Percentiles rank a stretch among this genome's conserved stretches.
Conservation (phyloP, 306 rosid genomes). For the Prunus armeniaca region DNA sequence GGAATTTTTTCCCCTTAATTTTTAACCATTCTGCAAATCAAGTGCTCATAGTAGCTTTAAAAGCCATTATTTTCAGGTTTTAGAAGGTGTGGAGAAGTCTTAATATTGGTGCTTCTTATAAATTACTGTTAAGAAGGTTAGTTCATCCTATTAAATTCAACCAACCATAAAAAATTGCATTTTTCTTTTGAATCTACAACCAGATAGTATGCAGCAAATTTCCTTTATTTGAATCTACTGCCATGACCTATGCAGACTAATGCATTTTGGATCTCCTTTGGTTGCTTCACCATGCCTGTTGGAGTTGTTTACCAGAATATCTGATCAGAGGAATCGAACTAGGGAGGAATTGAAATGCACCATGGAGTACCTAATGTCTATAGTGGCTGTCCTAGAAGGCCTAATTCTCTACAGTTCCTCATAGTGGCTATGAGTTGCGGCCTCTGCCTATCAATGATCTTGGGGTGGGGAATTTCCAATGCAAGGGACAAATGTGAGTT, state of each 20-base stretch:
- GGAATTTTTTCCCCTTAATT: background rate
- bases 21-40: no score
- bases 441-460: no score
- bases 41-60: no score
- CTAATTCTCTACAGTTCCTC: no score
- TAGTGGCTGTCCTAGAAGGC: no score
- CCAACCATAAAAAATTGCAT: slow-evolving; percentile 29
- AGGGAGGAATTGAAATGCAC: slow-evolving; percentile 1
- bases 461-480: no score
- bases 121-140: slow-evolving; percentile 38
- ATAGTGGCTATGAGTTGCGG: no score
- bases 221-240: slow-evolving; percentile 51
- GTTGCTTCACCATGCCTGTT: slow-evolving; percentile 68
- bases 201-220: slow-evolving; percentile 39
- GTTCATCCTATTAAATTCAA: slow-evolving; percentile 4
- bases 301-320: slow-evolving; percentile 60
- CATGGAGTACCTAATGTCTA: no score
- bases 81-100: no score
- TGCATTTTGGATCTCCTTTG: slow-evolving; percentile 71
- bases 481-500: no score
- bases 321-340: slow-evolving; percentile 39
- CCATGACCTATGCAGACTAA: slow-evolving; percentile 43
- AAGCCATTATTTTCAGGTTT: no score
- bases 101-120: slow-evolving; percentile 7
- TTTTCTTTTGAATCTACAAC: slow-evolving; percentile 23